A percentile compares a stretch with the other conserved stretches of the same genome.
phyloP scores from a whole-genome alignment of 768 basidiomycete genomes.

The Boletellus emodensis region DNA sequence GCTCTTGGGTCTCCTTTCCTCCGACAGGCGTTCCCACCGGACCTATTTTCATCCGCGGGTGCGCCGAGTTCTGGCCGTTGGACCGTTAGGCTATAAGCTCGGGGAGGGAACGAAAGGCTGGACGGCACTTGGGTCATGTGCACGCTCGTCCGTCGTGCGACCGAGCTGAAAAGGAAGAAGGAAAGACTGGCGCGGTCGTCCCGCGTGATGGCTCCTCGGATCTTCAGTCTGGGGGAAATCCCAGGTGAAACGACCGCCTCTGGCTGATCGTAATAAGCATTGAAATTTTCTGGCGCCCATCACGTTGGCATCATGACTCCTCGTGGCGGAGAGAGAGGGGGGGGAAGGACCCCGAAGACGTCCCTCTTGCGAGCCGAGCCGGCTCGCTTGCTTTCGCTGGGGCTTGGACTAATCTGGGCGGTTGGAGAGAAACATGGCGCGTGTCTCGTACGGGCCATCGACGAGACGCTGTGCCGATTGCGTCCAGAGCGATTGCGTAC shows the following conservation, averaged over 20 bases:
- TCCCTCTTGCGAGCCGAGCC: slow-evolving; percentile 14
- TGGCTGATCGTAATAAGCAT: slow-evolving; percentile 1
- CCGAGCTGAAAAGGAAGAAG: not conserved
- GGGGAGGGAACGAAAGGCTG: not conserved
- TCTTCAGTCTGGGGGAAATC: slow-evolving; percentile 7
- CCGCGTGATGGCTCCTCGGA: slow-evolving; percentile 21
- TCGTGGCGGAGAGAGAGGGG: slow-evolving; percentile 11
- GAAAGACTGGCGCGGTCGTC: not conserved
- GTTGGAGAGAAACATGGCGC: no score
- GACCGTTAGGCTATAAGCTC: slow-evolving; percentile 9
- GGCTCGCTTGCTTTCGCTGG: slow-evolving; percentile 13
- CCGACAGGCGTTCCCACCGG: slow-evolving; percentile 22
- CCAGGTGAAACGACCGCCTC: slow-evolving; percentile 10
- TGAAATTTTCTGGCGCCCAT: slow-evolving; percentile 18
- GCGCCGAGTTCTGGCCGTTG: not conserved
- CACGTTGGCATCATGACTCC: slow-evolving; percentile 13
- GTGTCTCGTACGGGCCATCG: slow-evolving; percentile 10
- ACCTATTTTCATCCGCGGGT: slow-evolving; percentile 17
- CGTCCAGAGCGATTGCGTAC: slow-evolving; percentile 13
- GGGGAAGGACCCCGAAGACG: slow-evolving; percentile 24
- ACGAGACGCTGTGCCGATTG: slow-evolving; percentile 20
- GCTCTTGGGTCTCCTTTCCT: slow-evolving; percentile 8
- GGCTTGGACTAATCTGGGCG: not conserved
- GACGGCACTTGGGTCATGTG: slow-evolving; percentile 15
- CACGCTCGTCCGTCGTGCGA: no score